Evolutionary conservation across 768 basidiomycete genomes (phyloP).

Genomic region (Pilatotrama ljubarskyi): DNA sequence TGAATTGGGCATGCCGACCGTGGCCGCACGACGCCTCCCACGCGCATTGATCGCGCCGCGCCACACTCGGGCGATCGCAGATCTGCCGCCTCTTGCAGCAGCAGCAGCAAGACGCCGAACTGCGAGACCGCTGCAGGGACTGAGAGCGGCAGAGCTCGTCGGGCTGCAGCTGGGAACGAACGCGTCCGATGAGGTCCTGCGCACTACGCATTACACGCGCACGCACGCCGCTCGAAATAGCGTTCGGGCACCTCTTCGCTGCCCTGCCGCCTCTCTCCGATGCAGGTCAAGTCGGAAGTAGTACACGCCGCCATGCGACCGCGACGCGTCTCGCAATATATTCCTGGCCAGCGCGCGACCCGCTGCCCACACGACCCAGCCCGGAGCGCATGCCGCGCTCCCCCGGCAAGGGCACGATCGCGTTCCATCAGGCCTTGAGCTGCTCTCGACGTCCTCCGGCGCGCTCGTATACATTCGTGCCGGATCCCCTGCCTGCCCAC

Average conservation of each 20-base stretch:
- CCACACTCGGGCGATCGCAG: neutral
- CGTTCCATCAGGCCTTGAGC: neutral
- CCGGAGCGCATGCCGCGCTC: neutral
- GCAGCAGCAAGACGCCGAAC: too few species aligned
- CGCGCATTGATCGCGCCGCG: neutral
- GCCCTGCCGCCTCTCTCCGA: neutral
- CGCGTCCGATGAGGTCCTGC: neutral
- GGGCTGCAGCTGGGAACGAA: too few species aligned
- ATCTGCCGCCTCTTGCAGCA: constrained; percentile 8
- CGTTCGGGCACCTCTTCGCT: constrained; percentile 11
- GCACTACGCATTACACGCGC: neutral
- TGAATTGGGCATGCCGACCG: constrained; percentile 7
- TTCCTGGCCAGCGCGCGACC: neutral
- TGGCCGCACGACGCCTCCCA: neutral
- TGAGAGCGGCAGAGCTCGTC: too few species aligned
- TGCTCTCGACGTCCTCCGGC: neutral
- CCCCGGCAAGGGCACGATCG: too few species aligned
- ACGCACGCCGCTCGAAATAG: constrained; percentile 10
- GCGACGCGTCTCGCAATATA: neutral
- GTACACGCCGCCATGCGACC: neutral
- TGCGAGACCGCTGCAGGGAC: too few species aligned
- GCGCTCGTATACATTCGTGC: neutral
- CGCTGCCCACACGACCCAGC: neutral
- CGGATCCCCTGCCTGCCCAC: neutral
- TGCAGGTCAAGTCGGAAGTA: too few species aligned